A percentile compares a stretch with the other conserved stretches of the same genome.
These are phyloP conservation scores for Marasmius oreades DNA, from an alignment of 1,284 basidiomycete species.

Conservation along the genomic window DNA sequence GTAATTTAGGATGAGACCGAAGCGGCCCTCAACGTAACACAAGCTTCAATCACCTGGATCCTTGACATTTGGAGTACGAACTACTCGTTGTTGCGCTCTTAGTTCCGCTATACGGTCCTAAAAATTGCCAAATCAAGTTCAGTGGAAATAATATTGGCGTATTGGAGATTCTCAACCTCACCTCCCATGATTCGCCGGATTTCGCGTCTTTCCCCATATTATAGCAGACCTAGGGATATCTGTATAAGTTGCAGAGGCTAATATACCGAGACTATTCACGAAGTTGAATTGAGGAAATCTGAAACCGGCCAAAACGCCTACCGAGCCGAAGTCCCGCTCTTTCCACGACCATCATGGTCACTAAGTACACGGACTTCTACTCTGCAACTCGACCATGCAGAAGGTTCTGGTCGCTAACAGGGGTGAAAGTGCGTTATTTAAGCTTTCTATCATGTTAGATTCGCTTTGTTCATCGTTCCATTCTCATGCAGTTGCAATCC, in stretches of 20 bases:
- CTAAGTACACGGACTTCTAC: not conserved
- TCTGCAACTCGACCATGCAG: constrained; percentile 15
- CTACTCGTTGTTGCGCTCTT: constrained; percentile 28
- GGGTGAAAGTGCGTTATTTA: constrained; percentile 32
- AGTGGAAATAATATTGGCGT: not conserved
- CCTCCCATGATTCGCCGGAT: constrained; percentile 26
- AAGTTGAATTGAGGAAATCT: not conserved
- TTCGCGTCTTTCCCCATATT: constrained; percentile 15
- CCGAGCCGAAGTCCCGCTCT: not conserved
- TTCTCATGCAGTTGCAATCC: constrained; percentile 25
- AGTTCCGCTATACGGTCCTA: constrained; percentile 31
- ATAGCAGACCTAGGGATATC: constrained; percentile 16
- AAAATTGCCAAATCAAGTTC: not conserved
- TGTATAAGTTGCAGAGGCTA: not conserved
- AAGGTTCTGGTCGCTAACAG: constrained; percentile 34
- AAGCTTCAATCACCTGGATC: constrained; percentile 18
- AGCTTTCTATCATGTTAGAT: no score
- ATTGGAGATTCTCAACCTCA: constrained; percentile 14
- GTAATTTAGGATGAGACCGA: constrained; percentile 7
- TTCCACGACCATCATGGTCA: constrained; percentile 1
- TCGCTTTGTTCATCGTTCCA: no score
- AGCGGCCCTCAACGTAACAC: not conserved
- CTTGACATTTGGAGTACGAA: constrained; percentile 29
- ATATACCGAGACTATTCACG: not conserved
- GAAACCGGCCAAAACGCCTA: not conserved